Evolutionary conservation across 306 rosid species (phyloP).

Genomic region (Prunus davidiana): DNA sequence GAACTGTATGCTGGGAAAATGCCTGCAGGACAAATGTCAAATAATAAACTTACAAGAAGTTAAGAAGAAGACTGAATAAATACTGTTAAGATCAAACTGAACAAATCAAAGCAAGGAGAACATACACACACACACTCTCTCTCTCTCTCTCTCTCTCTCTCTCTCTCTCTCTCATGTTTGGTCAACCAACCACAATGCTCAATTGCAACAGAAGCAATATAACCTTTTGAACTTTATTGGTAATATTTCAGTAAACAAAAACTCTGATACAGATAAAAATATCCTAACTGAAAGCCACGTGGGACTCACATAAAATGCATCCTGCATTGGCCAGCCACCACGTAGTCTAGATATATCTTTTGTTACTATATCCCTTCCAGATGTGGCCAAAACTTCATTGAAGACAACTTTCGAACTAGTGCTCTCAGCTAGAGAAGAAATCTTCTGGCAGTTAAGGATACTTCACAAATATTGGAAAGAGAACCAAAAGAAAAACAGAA

Average conservation of each 20-base stretch:
- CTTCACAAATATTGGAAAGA: constrained; percentile 5
- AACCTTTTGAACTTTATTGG: background rate
- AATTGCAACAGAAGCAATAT: background rate
- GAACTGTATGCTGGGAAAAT: constrained; percentile 83
- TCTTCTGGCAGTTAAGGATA: constrained; percentile 65
- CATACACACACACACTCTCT: background rate
- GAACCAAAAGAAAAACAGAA: background rate
- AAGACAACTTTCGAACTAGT: constrained; percentile 78
- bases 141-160: too few species aligned
- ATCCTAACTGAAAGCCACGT: constrained; percentile 17
- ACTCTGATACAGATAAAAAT: background rate
- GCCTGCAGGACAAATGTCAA: constrained; percentile 47
- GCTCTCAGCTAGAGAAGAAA: constrained; percentile 87
- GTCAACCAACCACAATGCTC: background rate
- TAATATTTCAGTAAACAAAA: background rate
- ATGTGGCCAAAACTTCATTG: constrained; percentile 80
- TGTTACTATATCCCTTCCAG: constrained; percentile 84
- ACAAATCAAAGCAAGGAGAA: background rate
- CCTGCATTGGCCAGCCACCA: constrained; percentile 99
- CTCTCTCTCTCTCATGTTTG: background rate
- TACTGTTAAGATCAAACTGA: background rate
- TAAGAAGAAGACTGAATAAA: background rate
- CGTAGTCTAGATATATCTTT: constrained; percentile 92
- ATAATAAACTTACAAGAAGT: background rate
- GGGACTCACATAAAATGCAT: constrained; percentile 84